These are phyloP conservation scores for Phytopythium montanum DNA, from an alignment of 352 stramenopile species.

Conservation along the genomic window DNA sequence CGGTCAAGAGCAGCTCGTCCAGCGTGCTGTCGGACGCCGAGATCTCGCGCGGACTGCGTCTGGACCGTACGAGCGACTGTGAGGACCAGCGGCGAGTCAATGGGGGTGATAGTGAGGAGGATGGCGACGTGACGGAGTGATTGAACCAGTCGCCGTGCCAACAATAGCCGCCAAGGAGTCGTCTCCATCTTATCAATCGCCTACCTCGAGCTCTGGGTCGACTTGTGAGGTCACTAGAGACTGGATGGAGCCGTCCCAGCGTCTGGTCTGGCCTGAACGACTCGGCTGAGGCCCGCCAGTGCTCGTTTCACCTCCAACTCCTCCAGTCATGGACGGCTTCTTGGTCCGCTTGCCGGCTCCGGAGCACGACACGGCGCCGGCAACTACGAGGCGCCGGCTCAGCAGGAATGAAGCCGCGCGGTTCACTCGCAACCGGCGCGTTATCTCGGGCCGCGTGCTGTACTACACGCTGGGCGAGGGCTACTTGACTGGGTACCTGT, in stretches of 20 bases:
- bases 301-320: neutral
- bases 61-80: slow-evolving; percentile 36
- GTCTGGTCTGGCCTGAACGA: neutral
- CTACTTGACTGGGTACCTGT: slow-evolving; percentile 46
- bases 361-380: slow-evolving; percentile 16
- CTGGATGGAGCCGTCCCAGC: neutral
- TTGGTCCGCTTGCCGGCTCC: slow-evolving; percentile 54
- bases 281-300: neutral
- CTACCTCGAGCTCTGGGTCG: slow-evolving; percentile 1
- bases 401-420: neutral
- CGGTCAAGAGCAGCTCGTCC: slow-evolving; percentile 38
- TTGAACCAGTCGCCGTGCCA: neutral
- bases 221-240: neutral
- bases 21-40: slow-evolving; percentile 56
- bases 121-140: neutral
- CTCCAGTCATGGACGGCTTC: slow-evolving; percentile 57
- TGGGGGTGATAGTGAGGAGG: neutral
- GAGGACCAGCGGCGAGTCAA: slow-evolving; percentile 2
- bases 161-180: slow-evolving; percentile 2
- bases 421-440: slow-evolving; percentile 1
- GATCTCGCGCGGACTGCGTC: slow-evolving; percentile 43
- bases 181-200: neutral
- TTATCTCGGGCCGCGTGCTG: slow-evolving; percentile 24
- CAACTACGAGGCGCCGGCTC: neutral
- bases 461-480: slow-evolving; percentile 71